Percentiles rank a stretch among this genome's conserved stretches.
Evolutionary conservation across 768 basidiomycete genomes (phyloP).

Genomic region (Panaeolus cyanescens): DNA sequence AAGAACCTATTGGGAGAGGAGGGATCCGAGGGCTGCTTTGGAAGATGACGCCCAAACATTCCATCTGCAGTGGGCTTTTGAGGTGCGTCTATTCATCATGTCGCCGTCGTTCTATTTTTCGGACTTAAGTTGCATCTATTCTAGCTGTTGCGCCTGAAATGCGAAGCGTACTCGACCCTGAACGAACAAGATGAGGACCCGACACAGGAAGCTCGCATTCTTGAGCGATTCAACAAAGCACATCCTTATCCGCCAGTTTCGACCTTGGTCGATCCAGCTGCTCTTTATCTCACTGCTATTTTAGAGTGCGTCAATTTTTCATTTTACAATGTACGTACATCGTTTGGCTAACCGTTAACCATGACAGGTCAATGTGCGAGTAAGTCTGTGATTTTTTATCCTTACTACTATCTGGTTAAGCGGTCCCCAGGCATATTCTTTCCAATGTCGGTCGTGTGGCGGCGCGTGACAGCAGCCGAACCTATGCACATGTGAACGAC

Average conservation of each 20-base stretch:
- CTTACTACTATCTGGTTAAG: slow-evolving; percentile 12
- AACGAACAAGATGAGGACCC: slow-evolving; percentile 81
- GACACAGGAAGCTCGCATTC: slow-evolving; percentile 59
- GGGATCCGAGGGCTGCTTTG: slow-evolving; percentile 35
- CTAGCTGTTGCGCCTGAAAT: slow-evolving; percentile 80
- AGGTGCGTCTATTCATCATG: slow-evolving; percentile 47
- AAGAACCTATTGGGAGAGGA: slow-evolving; percentile 86
- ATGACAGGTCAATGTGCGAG: slow-evolving; percentile 81
- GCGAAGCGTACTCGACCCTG: slow-evolving; percentile 85
- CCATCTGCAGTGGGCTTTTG: slow-evolving; percentile 72
- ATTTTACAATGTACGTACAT: not conserved
- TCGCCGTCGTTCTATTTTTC: slow-evolving; percentile 8
- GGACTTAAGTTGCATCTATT: slow-evolving; percentile 7
- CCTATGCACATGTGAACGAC: slow-evolving; percentile 75
- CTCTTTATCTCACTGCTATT: slow-evolving; percentile 89
- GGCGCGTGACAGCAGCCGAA: slow-evolving; percentile 81
- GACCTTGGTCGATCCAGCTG: slow-evolving; percentile 73
- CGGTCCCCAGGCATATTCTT: slow-evolving; percentile 67
- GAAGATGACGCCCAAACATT: slow-evolving; percentile 63
- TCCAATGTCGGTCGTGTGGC: slow-evolving; percentile 84
- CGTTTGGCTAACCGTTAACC: not conserved
- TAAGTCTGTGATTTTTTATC: slow-evolving; percentile 39
- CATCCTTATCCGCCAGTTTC: slow-evolving; percentile 53
- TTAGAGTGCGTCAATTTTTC: slow-evolving; percentile 74
- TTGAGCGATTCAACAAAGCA: slow-evolving; percentile 59